phyloP scores from a whole-genome alignment of 148 eudicot genomes.

The Spergularia bocconei region DNA sequence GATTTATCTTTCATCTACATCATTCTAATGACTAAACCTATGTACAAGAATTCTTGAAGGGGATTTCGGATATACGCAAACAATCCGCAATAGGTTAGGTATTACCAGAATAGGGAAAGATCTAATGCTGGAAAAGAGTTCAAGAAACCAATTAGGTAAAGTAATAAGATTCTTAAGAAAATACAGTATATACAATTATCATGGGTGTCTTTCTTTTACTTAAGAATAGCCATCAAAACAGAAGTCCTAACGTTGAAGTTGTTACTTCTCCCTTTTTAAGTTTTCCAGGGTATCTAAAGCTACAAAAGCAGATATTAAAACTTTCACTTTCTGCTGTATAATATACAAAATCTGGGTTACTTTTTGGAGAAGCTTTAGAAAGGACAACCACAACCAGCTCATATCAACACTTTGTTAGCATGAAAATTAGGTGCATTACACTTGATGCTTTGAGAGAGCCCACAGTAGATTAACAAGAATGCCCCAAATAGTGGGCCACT shows the following conservation, averaged over 20 bases:
- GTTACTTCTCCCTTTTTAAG: slow-evolving; percentile 18
- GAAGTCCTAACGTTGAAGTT: slow-evolving; percentile 24
- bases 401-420: slow-evolving; percentile 40
- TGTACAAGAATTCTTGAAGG: not conserved
- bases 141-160: slow-evolving; percentile 5
- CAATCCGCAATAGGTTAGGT: not conserved
- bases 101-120: not conserved
- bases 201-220: slow-evolving; percentile 33
- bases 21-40: not conserved
- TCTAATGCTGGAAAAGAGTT: slow-evolving; percentile 16
- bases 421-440: slow-evolving; percentile 27
- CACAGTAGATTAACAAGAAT: slow-evolving; percentile 32
- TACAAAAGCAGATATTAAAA: slow-evolving; percentile 21
- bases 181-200: slow-evolving; percentile 39
- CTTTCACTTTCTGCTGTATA: slow-evolving; percentile 30
- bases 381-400: slow-evolving; percentile 41
- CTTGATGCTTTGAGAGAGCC: slow-evolving; percentile 33
- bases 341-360: slow-evolving; percentile 19
- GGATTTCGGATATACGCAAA: too few relatives aligned
- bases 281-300: slow-evolving; percentile 28
- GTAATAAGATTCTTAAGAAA: slow-evolving; percentile 19
- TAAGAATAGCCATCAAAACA: slow-evolving; percentile 23
- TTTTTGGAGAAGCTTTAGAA: slow-evolving; percentile 27
- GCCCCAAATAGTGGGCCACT: slow-evolving; percentile 34
- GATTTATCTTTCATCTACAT: not conserved